Conservation (phyloP, 1,284 basidiomycete genomes). For the Pseudozyma pruni region DNA sequence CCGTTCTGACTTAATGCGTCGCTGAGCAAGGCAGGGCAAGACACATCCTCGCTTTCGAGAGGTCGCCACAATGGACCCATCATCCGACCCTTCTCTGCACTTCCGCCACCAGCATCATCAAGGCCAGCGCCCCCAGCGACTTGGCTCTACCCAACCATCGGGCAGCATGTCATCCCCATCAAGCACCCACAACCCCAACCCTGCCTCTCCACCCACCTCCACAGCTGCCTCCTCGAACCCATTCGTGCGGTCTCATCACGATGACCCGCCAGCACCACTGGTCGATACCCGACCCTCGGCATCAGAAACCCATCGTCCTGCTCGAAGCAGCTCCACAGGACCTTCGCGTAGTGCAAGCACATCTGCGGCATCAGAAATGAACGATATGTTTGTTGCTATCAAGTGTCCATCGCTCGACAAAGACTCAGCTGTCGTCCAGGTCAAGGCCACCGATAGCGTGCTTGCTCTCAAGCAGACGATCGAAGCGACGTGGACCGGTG, state of each 20-base stretch:
- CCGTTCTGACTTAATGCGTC: no score
- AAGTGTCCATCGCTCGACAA: slow-evolving; percentile 51
- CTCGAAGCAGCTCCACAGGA: slow-evolving; percentile 2
- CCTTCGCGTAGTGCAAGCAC: slow-evolving; percentile 12
- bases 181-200: slow-evolving; percentile 15
- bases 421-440: slow-evolving; percentile 30
- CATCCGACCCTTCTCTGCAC: slow-evolving; percentile 21
- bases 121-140: slow-evolving; percentile 13
- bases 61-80: slow-evolving; percentile 17
- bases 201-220: slow-evolving; percentile 27
- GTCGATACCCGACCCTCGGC: background rate
- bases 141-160: slow-evolving; percentile 9
- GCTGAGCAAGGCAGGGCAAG: no score
- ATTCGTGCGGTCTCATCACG: slow-evolving; percentile 29
- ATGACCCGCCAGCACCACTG: slow-evolving; percentile 6
- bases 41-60: no score
- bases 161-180: slow-evolving; percentile 23
- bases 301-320: background rate
- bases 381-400: slow-evolving; percentile 31
- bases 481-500: slow-evolving; percentile 44
- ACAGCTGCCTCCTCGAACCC: slow-evolving; percentile 28
- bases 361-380: background rate
- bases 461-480: slow-evolving; percentile 50
- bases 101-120: slow-evolving; percentile 19
- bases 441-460: slow-evolving; percentile 21